Evolutionary conservation across 176 grass and related monocot genomes (phyloP).

Genomic region (Rhynchospora pubera): DNA sequence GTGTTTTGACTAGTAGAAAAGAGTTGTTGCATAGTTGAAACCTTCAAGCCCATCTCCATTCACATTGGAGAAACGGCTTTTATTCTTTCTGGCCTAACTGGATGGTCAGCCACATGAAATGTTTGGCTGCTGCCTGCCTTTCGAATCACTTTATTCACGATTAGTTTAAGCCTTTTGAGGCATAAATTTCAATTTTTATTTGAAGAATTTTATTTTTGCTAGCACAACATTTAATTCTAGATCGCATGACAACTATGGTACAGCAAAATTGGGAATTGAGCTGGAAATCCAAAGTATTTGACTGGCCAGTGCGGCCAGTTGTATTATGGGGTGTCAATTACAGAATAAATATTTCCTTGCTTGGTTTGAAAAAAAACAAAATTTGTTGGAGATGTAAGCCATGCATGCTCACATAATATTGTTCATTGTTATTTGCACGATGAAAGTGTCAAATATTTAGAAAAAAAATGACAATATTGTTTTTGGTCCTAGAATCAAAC

Average conservation of each 20-base stretch:
- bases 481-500: too few relatives aligned
- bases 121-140: slow-evolving; percentile 23
- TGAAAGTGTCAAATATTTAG: not conserved
- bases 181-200: not conserved
- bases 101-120: slow-evolving; percentile 47
- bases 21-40: not conserved
- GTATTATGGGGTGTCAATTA: not conserved
- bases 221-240: not conserved
- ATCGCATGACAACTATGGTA: not conserved
- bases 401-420: not conserved
- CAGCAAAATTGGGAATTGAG: not conserved
- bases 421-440: not conserved
- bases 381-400: not conserved
- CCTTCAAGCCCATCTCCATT: not conserved
- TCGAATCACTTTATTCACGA: slow-evolving; percentile 7
- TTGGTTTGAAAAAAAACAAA: not conserved
- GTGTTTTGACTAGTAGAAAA: not conserved
- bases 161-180: not conserved
- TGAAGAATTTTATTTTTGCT: not conserved
- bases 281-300: not conserved
- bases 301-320: too few relatives aligned
- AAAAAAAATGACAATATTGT: too few relatives aligned
- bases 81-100: slow-evolving; percentile 6
- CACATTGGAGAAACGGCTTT: not conserved
- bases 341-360: not conserved